Conservation (phyloP, 108 stramenopile genomes). For the Poteriospumella lacustris region DNA sequence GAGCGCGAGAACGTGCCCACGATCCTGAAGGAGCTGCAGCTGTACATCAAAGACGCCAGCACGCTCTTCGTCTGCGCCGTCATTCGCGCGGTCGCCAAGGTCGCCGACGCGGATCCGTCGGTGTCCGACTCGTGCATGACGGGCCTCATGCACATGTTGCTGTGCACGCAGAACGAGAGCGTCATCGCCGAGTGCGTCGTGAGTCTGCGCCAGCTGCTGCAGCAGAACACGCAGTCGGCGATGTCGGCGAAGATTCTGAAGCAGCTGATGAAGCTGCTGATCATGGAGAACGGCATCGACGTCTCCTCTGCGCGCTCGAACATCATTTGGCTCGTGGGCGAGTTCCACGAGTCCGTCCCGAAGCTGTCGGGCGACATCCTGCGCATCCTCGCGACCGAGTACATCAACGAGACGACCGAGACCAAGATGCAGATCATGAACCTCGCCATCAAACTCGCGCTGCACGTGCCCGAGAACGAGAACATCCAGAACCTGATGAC, state of each 20-base stretch:
- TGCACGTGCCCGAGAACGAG: slow-evolving; percentile 32
- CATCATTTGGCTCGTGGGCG: slow-evolving; percentile 50
- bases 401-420: slow-evolving; percentile 56
- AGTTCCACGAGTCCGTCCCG: slow-evolving; percentile 37
- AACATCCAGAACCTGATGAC: slow-evolving; percentile 66
- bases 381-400: slow-evolving; percentile 69
- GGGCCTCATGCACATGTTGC: slow-evolving; percentile 75
- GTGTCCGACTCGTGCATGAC: slow-evolving; percentile 66
- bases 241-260: slow-evolving; percentile 20
- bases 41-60: slow-evolving; percentile 78
- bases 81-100: slow-evolving; percentile 78
- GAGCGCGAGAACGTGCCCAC: slow-evolving; percentile 69
- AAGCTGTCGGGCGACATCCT: slow-evolving; percentile 68
- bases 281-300: slow-evolving; percentile 35
- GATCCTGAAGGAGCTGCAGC: slow-evolving; percentile 81
- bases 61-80: slow-evolving; percentile 77
- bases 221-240: slow-evolving; percentile 55
- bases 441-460: slow-evolving; percentile 73
- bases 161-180: slow-evolving; percentile 56
- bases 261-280: slow-evolving; percentile 15
- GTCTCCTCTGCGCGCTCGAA: slow-evolving; percentile 47
- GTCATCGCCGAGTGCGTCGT: slow-evolving; percentile 84
- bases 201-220: slow-evolving; percentile 74
- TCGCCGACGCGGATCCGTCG: slow-evolving; percentile 72
- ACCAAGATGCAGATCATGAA: slow-evolving; percentile 87